Evolutionary conservation across 352 stramenopile species (phyloP).

Genomic region (Phytophthora niederhauseri): DNA sequence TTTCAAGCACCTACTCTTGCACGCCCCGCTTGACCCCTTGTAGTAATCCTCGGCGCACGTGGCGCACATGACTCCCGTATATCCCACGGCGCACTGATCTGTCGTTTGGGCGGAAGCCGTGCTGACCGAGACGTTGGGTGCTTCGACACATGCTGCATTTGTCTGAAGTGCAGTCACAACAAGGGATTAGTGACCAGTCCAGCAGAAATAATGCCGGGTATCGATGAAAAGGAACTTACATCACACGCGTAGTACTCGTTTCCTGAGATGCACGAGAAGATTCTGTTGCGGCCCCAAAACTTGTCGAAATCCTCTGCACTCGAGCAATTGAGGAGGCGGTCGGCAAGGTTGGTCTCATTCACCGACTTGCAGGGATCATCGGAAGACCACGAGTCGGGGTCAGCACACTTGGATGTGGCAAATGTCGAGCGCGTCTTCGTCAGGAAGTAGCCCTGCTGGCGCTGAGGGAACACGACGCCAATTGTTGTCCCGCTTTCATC

Average conservation of each 20-base stretch:
- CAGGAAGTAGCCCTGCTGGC: constrained; percentile 54
- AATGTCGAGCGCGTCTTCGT: constrained; percentile 48
- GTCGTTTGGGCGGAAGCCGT: constrained; percentile 14
- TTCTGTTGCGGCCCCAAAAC: constrained; percentile 59
- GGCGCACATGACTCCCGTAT: constrained; percentile 56
- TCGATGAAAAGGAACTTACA: constrained; percentile 35
- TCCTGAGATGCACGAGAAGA: constrained; percentile 65
- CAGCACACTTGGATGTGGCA: constrained; percentile 39
- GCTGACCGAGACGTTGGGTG: constrained; percentile 17
- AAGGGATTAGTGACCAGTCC: too few species aligned
- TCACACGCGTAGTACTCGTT: constrained; percentile 70
- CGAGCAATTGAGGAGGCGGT: constrained; percentile 55
- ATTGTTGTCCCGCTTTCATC: constrained; percentile 36
- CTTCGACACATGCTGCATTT: constrained; percentile 34
- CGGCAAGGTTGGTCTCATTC: constrained; percentile 32
- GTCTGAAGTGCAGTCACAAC: too few species aligned
- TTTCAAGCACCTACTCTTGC: constrained; percentile 39
- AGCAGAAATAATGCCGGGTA: background rate
- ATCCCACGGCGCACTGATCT: constrained; percentile 54
- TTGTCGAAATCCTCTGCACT: constrained; percentile 41
- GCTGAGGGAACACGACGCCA: constrained; percentile 51
- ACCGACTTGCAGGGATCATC: constrained; percentile 60
- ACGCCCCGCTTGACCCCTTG: constrained; percentile 63
- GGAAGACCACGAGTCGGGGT: constrained; percentile 44
- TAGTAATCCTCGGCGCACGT: constrained; percentile 54